Base-by-base conservation (phyloP, 257 asterid genomes). In the Anisodus tanguticus region DNA sequence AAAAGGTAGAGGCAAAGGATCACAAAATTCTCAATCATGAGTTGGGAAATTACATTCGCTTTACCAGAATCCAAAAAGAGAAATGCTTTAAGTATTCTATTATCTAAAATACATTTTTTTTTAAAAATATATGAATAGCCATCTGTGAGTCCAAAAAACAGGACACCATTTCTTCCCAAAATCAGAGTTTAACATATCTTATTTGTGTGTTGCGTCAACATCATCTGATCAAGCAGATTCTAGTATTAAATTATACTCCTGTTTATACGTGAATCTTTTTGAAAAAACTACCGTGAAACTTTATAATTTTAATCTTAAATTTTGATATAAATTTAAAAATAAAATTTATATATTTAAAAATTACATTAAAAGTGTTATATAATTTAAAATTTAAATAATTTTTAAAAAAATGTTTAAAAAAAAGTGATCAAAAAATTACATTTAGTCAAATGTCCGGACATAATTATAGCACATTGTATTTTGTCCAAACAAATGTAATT, bases 21-120 rank as follows among this genome's bases (percentile, higher is more conserved):
- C 37, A 70, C 13, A 19, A 69, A 45, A 10, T 5, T 47, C 5
- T 9, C 59, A 72, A 74, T 49, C 2, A 31, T 31, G 35, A 31
- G 35, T 31, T 31, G 35, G 35, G 2, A 31, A 31, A 31, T 31
- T 1, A 31, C 6, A 74, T 49, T 60, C 49, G 37, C 6, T 7
- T 71, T 9, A 49, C 57, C 35, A 66, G 39, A 45, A 17, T 72
- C 80, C 59, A 47, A 47, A 72, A 47, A 72, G 60, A 72, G 60
- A 19, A 72, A 47, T 47, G 19, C 16, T 2, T 19, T 19, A 47
- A 17, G 80, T 22, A 22, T 22, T 22, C 26, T 22, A 22, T 22
- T 22, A 22, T 22, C 26, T 22, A 22, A 22, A 22, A 22, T 22
- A 22, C 26, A 22, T 22, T 22, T 22, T 22, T 22, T 22, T 22